Evolutionary conservation across 1,139 yeast genomes (phyloP), one percentile per base, ranked within the genome.

Genomic region (Geotrichum europaeum): DNA sequence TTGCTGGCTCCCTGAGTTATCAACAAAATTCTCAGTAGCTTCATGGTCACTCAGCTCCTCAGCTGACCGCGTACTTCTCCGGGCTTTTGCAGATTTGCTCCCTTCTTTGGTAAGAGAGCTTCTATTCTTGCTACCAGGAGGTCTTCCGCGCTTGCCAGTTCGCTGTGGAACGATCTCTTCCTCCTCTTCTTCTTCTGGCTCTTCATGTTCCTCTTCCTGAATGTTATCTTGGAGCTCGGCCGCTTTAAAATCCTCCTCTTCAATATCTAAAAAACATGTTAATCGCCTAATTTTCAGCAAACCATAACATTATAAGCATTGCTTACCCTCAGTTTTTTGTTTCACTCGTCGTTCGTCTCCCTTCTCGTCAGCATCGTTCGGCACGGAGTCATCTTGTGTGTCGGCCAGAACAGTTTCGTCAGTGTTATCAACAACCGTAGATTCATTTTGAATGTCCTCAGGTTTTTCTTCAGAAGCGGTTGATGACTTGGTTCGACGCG

Each of bases 141-240:
- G 77, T 58, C 77, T 67, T 13, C 78, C 77, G 51, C 78, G 70
- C 34, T 66, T 61, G 15, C 69, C 63, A 18, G 61, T 58, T 25
- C 62, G 55, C 13, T 55, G 53, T 2, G 47, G 47, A 52, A 30
- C 13, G 57, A 43, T 5, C 51, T 49, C 52, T 50, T 62, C 66
- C n/a, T 54, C 55, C 36, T 32, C 45, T 20, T 51, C 55, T 18
- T 24, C 32, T 25, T 49, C 51, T 5, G 51, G 51, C 34, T 49
- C 52, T 32, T 54, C 57, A n/a, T 25, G 50, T 13, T 36, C 69
- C 1, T 66, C 73, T 10, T 67, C 69, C n/a, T 66, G 71, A 24
- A 62, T 67, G 32, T 64, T 67, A 69, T 7, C 18, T 15, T 40
- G 47, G 47, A 7, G 6, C 20, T 40, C 47, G n/a, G n/a, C 22